Base-by-base conservation (phyloP, 1,284 basidiomycete species). In the Macrocybe sp. region DNA sequence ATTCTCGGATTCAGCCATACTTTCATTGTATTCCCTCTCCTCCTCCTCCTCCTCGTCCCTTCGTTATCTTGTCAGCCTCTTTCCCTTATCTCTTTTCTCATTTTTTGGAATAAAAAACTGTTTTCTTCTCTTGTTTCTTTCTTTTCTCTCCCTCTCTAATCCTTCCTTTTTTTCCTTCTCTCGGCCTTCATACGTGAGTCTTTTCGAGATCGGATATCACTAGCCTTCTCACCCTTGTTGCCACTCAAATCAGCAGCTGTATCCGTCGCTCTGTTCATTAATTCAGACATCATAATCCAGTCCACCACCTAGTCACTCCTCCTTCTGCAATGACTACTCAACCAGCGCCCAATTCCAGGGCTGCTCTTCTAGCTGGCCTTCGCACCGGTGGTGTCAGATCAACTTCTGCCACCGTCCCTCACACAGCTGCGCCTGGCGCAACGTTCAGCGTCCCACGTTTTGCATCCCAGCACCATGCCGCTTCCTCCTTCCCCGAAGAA, bases 301-400 rank as follows among this genome's bases (percentile, higher is more conserved):
- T 65, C 62, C 55, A 58, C 62, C 64, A 68, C 68, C 63, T 63
- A 61, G 65, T 60, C 41, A 33, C 44, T 49, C 55, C 57, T 58
- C 59, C 64, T 64, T 43, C 62, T 59, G 63, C 64, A 62, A 83
- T 84, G 80, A 71, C 79, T 62, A 72, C 81, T 65, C 69, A 74
- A 61, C 72, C 74, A 55, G 64, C 74, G 42, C 68, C 76, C 62
- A 84, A 77, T 68, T 71, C 75, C 56, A 85, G 88, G 60, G 88
- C 88, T 48, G 87, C 86, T 54, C 84, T 91, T 59, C 85, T 91
- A 66, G 76, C 85, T 53, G 86, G 85, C 59, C 86, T 91, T 60
- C 85, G 88, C 64, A 91, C 88, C 48, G 88, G 89, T 64, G 88
- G 88, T 47, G 89, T 90, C 51, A 85, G 88, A 59, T 81, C 87